Conservation (phyloP, 257 asterid genomes). For the Primulina huaijiensis region DNA sequence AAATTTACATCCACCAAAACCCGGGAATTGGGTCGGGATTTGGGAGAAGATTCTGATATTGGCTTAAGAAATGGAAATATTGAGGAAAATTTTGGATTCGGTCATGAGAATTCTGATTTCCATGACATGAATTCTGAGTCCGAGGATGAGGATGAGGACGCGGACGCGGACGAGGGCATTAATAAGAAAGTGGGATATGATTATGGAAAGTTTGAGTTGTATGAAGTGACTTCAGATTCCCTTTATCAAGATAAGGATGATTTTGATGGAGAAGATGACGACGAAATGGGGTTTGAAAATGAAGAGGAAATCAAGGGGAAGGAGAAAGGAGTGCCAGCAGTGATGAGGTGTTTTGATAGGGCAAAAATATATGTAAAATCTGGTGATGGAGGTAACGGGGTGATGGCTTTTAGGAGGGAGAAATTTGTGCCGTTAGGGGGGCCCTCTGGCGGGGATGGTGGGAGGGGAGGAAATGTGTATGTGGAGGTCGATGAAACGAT, state of each 20-base stretch:
- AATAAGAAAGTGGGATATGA: conserved; percentile 33
- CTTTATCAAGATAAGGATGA: conserved; percentile 45
- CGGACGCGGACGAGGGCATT: background rate
- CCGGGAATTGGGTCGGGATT: conserved; percentile 16
- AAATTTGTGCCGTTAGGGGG: conserved; percentile 92
- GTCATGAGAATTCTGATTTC: conserved; percentile 10
- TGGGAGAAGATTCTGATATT: conserved; percentile 13
- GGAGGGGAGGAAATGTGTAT: conserved; percentile 90
- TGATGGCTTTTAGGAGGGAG: conserved; percentile 92
- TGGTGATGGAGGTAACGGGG: conserved; percentile 96
- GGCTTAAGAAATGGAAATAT: conserved; percentile 21
- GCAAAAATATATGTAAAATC: conserved; percentile 77
- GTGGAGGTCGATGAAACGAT: conserved; percentile 71
- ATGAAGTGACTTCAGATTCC: conserved; percentile 64
- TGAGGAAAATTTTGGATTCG: conserved; percentile 24
- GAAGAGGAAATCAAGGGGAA: conserved; percentile 58
- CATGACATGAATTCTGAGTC: conserved; percentile 25
- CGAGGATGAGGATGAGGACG: conserved; percentile 23
- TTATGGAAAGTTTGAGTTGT: conserved; percentile 62
- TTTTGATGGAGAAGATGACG: conserved; percentile 40
- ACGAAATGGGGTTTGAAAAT: conserved; percentile 19
- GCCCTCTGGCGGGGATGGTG: conserved; percentile 98
- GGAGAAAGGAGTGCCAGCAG: conserved; percentile 95
- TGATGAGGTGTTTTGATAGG: conserved; percentile 92
- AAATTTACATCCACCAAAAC: conserved; percentile 19